Evolutionary conservation across 2,329 filamentous ascomycete species (phyloP).

Genomic region (Ilyonectria destructans): DNA sequence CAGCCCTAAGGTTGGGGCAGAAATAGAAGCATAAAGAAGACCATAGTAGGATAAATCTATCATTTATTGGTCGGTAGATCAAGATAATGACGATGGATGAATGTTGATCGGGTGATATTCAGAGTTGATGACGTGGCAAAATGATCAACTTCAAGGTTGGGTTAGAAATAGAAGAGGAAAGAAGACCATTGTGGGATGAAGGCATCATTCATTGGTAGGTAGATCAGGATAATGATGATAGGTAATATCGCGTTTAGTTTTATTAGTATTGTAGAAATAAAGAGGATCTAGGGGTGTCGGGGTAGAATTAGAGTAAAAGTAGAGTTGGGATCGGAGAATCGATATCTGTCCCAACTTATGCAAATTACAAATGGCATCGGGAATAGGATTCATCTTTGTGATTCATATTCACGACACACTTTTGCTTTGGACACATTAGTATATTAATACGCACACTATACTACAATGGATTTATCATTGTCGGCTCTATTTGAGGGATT

Average conservation of each 20-base stretch:
- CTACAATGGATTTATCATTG: too few species aligned
- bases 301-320: not conserved
- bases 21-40: too few species aligned
- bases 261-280: slow-evolving; percentile 10
- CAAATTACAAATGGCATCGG: too few species aligned
- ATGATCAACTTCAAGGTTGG: too few species aligned
- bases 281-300: slow-evolving; percentile 1
- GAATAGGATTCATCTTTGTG: slow-evolving; percentile 13
- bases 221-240: slow-evolving; percentile 17
- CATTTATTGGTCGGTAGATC: too few species aligned
- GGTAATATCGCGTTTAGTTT: slow-evolving; percentile 11
- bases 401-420: slow-evolving; percentile 17
- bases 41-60: too few species aligned
- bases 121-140: too few species aligned
- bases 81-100: too few species aligned
- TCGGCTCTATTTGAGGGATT: too few species aligned
- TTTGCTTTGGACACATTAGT: not conserved
- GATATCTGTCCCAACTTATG: too few species aligned
- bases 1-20: not conserved
- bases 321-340: slow-evolving; percentile 2
- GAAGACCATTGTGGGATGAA: slow-evolving; percentile 3
- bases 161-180: too few species aligned
- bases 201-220: slow-evolving; percentile 11
- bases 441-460: not conserved
- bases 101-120: too few species aligned